Evolutionary conservation across 768 basidiomycete genomes (phyloP), one percentile per base, ranked within the genome.

Genomic region (Hysterangium stoloniferum): DNA sequence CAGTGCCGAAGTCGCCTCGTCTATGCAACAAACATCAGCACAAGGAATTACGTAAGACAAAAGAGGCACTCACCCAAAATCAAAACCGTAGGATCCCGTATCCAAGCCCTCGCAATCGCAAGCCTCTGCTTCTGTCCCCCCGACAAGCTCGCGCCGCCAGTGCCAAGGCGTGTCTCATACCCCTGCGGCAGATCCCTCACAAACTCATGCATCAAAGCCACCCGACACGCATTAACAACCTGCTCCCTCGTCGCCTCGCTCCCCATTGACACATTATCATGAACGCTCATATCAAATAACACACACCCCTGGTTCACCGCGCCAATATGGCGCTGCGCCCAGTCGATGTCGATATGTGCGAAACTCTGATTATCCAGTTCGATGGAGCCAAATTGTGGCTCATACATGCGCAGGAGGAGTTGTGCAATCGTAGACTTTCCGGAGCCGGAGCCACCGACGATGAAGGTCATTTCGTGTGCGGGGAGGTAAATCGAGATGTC

Each of bases 81-180:
- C 54, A 97, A 71, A 5, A 97, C 83, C 1, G 81, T 79, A 4
- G 95, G 94, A 64, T 98, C 80, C 44, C 93, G 71, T 48, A 98
- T 66, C 52, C 79, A 75, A 1, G 90, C 94, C 44, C 95, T 71
- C 0, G 95, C 95, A 52, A 99, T 80, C 6, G 90, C 89, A 25
- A 99, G 62, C 7, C 95, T 68, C 68, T 99, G 95, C 58, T 79
- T 79, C 72, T 98, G 96, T 2, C 95, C 95, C 12, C 95, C 95
- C 55, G 87, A 91, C 57, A 94, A 66, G 37, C 76, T 80, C 2
- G 86, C 77, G 2, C 92, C 94, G 25, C 75, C 79, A 20, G 70
- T 79, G 0, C 87, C 88, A 2, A 97, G 67, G 27, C 73, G 65
- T 0, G 93, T 95, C 41, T 94, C 87, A 57, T 97, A 97, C 0